Evolutionary conservation across 106 monocot genomes (phyloP).

Genomic region (Apostasia shenzhenica): DNA sequence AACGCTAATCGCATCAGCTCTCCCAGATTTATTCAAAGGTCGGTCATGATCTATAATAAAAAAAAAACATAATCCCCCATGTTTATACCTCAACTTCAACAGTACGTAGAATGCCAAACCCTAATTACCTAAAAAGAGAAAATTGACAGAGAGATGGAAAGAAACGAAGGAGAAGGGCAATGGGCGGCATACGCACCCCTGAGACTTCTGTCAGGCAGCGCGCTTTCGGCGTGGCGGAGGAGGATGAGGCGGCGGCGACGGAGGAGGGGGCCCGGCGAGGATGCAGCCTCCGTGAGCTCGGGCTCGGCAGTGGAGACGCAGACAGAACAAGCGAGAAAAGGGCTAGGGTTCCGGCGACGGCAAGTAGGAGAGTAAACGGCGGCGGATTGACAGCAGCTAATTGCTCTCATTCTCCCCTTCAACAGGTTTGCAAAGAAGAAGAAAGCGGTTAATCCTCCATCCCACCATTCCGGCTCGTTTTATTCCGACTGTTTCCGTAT

Average conservation of each 20-base stretch:
- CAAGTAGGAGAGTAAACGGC: neutral
- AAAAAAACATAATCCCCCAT: neutral
- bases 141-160: neutral
- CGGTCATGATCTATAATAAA: constrained; percentile 68
- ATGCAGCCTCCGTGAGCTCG: constrained; percentile 10
- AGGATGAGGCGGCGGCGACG: constrained; percentile 72
- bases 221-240: constrained; percentile 90
- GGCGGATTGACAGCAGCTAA: neutral
- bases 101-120: neutral
- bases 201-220: constrained; percentile 33
- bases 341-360: constrained; percentile 8
- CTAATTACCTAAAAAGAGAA: neutral
- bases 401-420: constrained; percentile 2
- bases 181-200: constrained; percentile 30
- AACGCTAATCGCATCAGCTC: constrained; percentile 47
- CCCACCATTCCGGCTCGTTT: neutral
- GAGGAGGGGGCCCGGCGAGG: neutral
- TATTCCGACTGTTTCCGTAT: too few relatives aligned
- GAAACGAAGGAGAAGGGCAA: too few relatives aligned
- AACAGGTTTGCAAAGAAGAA: neutral
- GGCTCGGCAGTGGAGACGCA: constrained; percentile 20
- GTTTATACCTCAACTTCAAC: neutral
- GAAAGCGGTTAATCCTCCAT: neutral
- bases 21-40: constrained; percentile 61
- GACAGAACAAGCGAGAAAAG: constrained; percentile 3